Conservation (phyloP, 2,329 filamentous ascomycete species). For the Colletotrichum sp. region DNA sequence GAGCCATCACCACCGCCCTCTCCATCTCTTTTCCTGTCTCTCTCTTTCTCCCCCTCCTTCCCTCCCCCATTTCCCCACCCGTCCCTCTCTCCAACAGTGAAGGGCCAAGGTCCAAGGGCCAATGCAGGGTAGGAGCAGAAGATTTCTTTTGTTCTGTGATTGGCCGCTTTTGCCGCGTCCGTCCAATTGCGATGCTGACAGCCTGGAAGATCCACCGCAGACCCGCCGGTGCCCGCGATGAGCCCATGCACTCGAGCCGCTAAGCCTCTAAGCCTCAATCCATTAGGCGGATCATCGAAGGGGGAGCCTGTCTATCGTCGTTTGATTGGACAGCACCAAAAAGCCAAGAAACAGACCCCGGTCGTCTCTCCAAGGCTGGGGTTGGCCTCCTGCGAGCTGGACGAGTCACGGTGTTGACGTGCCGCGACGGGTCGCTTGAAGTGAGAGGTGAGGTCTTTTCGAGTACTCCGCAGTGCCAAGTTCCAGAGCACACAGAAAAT, state of each 20-base stretch:
- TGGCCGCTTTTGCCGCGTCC: neutral
- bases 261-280: constrained; percentile 22
- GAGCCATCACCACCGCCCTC: neutral
- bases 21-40: neutral
- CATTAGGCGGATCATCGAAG: neutral
- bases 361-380: neutral
- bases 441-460: neutral
- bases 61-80: neutral
- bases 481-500: neutral
- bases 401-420: neutral
- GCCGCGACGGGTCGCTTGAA: neutral
- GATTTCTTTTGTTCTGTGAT: neutral
- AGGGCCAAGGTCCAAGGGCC: neutral
- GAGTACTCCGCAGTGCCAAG: neutral
- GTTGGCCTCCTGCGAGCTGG: neutral
- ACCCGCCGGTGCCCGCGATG: neutral
- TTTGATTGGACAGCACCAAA: neutral
- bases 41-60: neutral
- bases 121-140: neutral
- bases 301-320: neutral
- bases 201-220: neutral
- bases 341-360: neutral
- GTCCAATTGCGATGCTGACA: constrained; percentile 1
- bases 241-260: constrained; percentile 6
- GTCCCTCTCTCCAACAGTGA: neutral